phyloP scores from a whole-genome alignment of 805 yeast species.

The Kazachstania bromeliacearum region DNA sequence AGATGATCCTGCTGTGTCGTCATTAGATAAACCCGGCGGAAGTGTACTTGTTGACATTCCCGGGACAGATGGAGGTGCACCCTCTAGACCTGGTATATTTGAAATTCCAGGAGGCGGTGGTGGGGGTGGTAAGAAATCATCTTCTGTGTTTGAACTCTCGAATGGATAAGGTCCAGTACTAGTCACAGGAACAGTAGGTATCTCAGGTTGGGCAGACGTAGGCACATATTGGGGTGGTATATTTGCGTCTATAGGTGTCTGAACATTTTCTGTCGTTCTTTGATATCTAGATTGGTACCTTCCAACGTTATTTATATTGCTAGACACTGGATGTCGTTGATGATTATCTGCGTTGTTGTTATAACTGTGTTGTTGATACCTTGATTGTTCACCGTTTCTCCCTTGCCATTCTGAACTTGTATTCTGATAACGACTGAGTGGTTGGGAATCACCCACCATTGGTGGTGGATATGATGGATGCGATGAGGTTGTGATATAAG shows the following conservation, averaged over 20 bases:
- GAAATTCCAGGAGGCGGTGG: neutral
- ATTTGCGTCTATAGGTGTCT: too few species aligned
- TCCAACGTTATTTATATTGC: neutral
- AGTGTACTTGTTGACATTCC: constrained; percentile 2
- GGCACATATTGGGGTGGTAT: too few species aligned
- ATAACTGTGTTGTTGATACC: too few species aligned
- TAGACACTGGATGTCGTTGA: neutral
- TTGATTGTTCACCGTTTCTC: too few species aligned
- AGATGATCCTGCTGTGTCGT: neutral
- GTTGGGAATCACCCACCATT: neutral
- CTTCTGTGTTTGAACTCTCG: too few species aligned
- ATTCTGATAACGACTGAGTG: constrained; percentile 2
- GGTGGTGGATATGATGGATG: neutral
- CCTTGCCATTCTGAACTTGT: too few species aligned
- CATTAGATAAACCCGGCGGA: constrained; percentile 8
- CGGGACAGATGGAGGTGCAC: constrained; percentile 2
- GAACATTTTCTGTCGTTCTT: constrained; percentile 1
- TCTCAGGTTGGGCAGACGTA: too few species aligned
- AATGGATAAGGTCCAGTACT: too few species aligned
- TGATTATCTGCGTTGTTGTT: too few species aligned
- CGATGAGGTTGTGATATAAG: neutral
- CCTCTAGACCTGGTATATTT: neutral
- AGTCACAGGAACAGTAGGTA: too few species aligned
- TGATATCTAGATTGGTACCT: constrained; percentile 3
- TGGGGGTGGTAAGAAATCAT: neutral